phyloP scores from a whole-genome alignment of 1,139 yeast genomes.

The Entelexis paramagnoliae region DNA sequence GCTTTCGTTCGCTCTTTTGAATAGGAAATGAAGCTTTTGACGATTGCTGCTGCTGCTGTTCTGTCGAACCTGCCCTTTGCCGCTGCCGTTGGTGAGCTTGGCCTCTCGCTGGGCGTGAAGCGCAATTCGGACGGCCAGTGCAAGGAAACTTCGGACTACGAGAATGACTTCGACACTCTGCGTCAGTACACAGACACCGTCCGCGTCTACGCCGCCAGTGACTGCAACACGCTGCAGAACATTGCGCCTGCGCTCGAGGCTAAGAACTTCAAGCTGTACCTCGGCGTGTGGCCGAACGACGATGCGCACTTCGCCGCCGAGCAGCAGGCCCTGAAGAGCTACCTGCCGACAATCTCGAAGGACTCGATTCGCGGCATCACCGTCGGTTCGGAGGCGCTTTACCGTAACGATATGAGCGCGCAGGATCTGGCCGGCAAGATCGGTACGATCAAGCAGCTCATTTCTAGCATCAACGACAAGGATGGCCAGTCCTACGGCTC shows the following conservation, averaged over 20 bases:
- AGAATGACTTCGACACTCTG: constrained; percentile 28
- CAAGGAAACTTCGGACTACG: constrained; percentile 59
- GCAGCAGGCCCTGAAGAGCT: constrained; percentile 27
- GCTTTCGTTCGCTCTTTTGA: neutral
- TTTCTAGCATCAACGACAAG: constrained; percentile 59
- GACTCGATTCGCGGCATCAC: constrained; percentile 51
- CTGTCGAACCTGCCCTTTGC: constrained; percentile 19
- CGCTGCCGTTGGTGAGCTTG: constrained; percentile 24
- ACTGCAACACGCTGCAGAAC: constrained; percentile 42
- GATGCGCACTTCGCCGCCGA: constrained; percentile 29
- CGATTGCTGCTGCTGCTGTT: constrained; percentile 19
- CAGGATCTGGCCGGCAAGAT: constrained; percentile 54
- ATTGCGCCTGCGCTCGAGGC: constrained; percentile 79
- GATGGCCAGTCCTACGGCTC: constrained; percentile 65
- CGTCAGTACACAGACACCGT: constrained; percentile 28
- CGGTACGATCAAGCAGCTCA: constrained; percentile 44
- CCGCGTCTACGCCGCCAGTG: constrained; percentile 30
- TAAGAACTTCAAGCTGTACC: constrained; percentile 44
- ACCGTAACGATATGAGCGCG: constrained; percentile 44
- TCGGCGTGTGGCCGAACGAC: constrained; percentile 31
- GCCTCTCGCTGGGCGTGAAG: constrained; percentile 25
- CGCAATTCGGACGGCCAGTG: constrained; percentile 48
- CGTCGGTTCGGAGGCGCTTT: constrained; percentile 86
- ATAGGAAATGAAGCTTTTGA: constrained; percentile 11
- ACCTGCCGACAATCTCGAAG: constrained; percentile 26